A percentile compares a stretch with the other conserved stretches of the same genome.
Conservation (phyloP, 345 rosid species). For the Citrus cavaleriei region DNA sequence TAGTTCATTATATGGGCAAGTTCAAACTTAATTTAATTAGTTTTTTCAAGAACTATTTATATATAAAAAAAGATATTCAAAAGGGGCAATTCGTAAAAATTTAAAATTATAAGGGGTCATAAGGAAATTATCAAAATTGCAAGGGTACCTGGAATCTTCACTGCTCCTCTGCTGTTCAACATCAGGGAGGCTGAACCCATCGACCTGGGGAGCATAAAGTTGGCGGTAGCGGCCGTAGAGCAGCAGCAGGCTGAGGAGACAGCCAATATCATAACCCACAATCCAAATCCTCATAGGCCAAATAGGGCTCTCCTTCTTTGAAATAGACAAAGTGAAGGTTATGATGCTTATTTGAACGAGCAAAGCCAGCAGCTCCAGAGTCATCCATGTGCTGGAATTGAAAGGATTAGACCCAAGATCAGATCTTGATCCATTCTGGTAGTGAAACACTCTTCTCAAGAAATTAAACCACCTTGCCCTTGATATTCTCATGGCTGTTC, state of each 20-base stretch:
- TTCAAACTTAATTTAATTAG: too few relatives aligned
- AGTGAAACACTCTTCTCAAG: conserved; percentile 92
- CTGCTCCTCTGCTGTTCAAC: conserved; percentile 67
- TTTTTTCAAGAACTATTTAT: too few relatives aligned
- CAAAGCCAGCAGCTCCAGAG: conserved; percentile 73
- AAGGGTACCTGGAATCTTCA: conserved; percentile 75
- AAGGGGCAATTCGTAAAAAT: too few relatives aligned
- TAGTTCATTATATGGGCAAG: too few relatives aligned
- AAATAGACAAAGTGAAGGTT: conserved; percentile 62
- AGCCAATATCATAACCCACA: conserved; percentile 76
- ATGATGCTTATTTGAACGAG: conserved; percentile 59
- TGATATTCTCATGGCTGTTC: conserved; percentile 75
- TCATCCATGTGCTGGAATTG: conserved; percentile 85
- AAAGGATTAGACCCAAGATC: conserved; percentile 92
- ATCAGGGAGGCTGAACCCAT: conserved; percentile 49
- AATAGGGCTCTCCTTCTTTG: conserved; percentile 68
- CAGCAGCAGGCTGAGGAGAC: conserved; percentile 61
- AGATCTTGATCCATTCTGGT: conserved; percentile 87
- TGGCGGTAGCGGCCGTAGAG: conserved; percentile 77
- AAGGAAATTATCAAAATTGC: too few relatives aligned
- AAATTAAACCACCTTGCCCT: conserved; percentile 94
- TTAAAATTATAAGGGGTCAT: too few relatives aligned
- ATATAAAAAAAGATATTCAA: too few relatives aligned
- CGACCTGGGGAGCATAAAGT: conserved; percentile 35
- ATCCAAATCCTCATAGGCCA: conserved; percentile 98